Evolutionary conservation across 768 basidiomycete species (phyloP).

Genomic region (Tylopilus felleus): DNA sequence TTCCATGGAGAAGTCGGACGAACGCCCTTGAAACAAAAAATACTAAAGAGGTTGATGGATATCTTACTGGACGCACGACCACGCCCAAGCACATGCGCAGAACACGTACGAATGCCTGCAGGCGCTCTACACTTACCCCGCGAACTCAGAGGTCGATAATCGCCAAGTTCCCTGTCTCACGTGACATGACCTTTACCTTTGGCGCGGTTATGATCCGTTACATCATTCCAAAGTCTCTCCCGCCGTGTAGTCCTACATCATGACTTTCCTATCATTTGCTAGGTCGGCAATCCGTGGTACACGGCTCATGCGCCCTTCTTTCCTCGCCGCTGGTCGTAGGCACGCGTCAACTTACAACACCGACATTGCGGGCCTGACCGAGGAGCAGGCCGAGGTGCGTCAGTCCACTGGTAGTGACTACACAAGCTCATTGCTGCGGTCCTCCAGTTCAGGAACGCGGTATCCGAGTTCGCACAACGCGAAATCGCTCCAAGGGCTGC

Average conservation of each 20-base stretch:
- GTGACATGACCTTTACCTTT: no score
- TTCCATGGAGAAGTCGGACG: no score
- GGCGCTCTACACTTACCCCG: no score
- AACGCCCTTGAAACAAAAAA: no score
- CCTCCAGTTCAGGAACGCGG: slow-evolving; percentile 73
- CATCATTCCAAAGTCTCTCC: no score
- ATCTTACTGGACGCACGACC: no score
- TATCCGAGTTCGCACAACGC: slow-evolving; percentile 73
- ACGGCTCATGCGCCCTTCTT: not conserved
- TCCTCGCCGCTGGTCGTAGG: slow-evolving; percentile 3
- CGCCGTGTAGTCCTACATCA: not conserved
- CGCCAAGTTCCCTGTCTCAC: no score
- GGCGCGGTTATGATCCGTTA: no score
- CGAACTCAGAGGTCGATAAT: no score
- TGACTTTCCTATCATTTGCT: slow-evolving; percentile 13
- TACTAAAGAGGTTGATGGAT: no score
- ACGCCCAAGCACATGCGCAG: no score
- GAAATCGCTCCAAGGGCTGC: slow-evolving; percentile 85
- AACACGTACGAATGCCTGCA: no score
- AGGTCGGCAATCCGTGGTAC: slow-evolving; percentile 10
- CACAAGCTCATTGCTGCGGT: not conserved
- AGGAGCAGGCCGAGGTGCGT: slow-evolving; percentile 75
- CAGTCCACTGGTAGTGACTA: not conserved
- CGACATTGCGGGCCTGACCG: slow-evolving; percentile 71
- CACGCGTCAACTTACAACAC: slow-evolving; percentile 60